phyloP scores from a whole-genome alignment of 176 grass and related monocot genomes.

The Musa schizocarpa region DNA sequence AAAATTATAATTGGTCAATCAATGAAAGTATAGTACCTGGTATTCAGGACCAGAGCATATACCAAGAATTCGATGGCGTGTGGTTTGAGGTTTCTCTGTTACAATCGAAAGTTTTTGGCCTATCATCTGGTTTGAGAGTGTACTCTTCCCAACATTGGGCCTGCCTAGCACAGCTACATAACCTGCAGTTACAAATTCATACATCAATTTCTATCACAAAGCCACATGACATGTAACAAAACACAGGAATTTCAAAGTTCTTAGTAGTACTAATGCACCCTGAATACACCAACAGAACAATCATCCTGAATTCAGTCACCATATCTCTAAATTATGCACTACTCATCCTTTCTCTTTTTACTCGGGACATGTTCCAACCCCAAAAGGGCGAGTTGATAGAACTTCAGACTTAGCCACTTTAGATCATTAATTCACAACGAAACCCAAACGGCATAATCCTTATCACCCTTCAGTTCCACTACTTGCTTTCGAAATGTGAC shows the following conservation, averaged over 20 bases:
- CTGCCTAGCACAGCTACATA: slow-evolving; percentile 90
- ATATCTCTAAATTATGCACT: background rate
- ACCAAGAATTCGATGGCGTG: slow-evolving; percentile 75
- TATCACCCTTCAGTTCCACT: background rate
- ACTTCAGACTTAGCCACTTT: too few species aligned
- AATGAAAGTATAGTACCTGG: slow-evolving; percentile 58
- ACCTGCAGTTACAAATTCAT: slow-evolving; percentile 24
- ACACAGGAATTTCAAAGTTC: background rate
- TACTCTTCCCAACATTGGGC: slow-evolving; percentile 96
- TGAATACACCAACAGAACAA: background rate
- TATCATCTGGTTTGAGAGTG: slow-evolving; percentile 86
- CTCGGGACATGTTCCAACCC: background rate
- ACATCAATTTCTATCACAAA: background rate
- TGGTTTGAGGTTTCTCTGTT: slow-evolving; percentile 88
- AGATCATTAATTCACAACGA: background rate
- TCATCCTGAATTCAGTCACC: background rate
- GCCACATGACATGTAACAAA: background rate
- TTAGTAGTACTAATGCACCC: background rate
- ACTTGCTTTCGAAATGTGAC: background rate
- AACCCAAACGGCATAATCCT: background rate
- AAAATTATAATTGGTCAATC: slow-evolving; percentile 1
- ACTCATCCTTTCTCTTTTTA: background rate
- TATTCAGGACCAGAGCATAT: slow-evolving; percentile 85
- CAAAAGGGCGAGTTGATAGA: background rate
- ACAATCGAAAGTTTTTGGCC: slow-evolving; percentile 95